A percentile compares a stretch with the other conserved stretches of the same genome.
These are phyloP conservation scores for Meyerozyma elateridarum DNA, from an alignment of 1,139 yeast species.

Conservation along the genomic window DNA sequence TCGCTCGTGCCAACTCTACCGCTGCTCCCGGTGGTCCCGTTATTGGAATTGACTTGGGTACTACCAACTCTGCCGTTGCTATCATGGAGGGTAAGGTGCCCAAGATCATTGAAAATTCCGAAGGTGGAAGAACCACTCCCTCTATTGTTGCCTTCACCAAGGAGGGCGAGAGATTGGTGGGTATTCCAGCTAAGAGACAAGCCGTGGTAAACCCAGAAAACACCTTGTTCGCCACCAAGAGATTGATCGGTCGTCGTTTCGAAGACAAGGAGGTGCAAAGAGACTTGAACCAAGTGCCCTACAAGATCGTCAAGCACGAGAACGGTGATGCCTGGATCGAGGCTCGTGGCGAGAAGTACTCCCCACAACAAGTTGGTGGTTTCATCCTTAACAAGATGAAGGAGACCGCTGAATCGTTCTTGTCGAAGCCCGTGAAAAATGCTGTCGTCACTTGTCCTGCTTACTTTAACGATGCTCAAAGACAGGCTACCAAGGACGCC, in stretches of 20 bases:
- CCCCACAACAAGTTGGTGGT: slow-evolving; percentile 98
- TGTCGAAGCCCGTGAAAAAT: slow-evolving; percentile 78
- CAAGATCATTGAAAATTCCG: slow-evolving; percentile 94
- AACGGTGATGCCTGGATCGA: slow-evolving; percentile 99
- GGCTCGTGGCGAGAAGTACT: slow-evolving; percentile 88
- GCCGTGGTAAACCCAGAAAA: slow-evolving; percentile 98
- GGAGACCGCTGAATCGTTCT: slow-evolving; percentile 91
- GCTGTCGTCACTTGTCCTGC: slow-evolving; percentile 99
- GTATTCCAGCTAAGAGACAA: slow-evolving; percentile 98
- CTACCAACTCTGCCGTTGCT: slow-evolving; percentile 99
- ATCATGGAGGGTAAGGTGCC: slow-evolving; percentile 97
- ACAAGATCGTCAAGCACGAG: slow-evolving; percentile 91
- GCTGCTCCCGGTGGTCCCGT: slow-evolving; percentile 67
- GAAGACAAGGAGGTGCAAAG: slow-evolving; percentile 96
- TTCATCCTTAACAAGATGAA: slow-evolving; percentile 93
- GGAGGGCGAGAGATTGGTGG: slow-evolving; percentile 88
- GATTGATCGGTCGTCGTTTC: slow-evolving; percentile 96
- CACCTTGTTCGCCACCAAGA: slow-evolving; percentile 96
- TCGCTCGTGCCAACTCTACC: slow-evolving; percentile 52
- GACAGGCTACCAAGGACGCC: slow-evolving; percentile 98
- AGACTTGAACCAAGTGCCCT: slow-evolving; percentile 94
- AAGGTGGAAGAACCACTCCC: slow-evolving; percentile 98
- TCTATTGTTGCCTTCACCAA: slow-evolving; percentile 98
- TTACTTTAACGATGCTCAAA: slow-evolving; percentile 95
- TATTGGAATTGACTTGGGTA: slow-evolving; percentile 98